Evolutionary conservation across 352 stramenopile species (phyloP).

Genomic region (Hyaloperonospora brassicae): DNA sequence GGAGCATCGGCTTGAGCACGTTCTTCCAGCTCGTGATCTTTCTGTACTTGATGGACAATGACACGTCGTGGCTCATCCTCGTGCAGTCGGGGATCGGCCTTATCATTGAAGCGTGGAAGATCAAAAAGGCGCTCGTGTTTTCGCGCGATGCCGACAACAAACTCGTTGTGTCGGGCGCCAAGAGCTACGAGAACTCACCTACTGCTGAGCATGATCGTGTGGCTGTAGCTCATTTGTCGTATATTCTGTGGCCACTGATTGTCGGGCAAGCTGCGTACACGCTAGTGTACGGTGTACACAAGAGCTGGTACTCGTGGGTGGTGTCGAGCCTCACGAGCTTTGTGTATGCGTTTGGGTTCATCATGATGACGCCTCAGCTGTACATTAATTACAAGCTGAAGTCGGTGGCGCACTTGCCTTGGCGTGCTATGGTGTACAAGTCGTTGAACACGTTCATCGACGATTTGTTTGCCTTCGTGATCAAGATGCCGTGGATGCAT

Average conservation of each 20-base stretch:
- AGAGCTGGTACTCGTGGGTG: slow-evolving; percentile 97
- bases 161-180: slow-evolving; percentile 68
- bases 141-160: slow-evolving; percentile 74
- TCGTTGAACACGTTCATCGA: slow-evolving; percentile 94
- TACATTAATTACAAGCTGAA: slow-evolving; percentile 99
- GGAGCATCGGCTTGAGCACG: slow-evolving; percentile 92
- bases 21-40: slow-evolving; percentile 97
- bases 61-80: slow-evolving; percentile 95
- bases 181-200: slow-evolving; percentile 76
- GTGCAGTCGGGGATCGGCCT: slow-evolving; percentile 70
- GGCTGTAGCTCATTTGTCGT: slow-evolving; percentile 75
- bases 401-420: slow-evolving; percentile 93
- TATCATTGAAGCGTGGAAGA: slow-evolving; percentile 90
- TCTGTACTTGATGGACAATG: slow-evolving; percentile 96
- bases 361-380: slow-evolving; percentile 98
- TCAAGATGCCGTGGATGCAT: slow-evolving; percentile 95
- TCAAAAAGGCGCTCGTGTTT: slow-evolving; percentile 88
- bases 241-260: slow-evolving; percentile 84
- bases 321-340: slow-evolving; percentile 95
- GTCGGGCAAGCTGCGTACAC: slow-evolving; percentile 92
- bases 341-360: slow-evolving; percentile 98
- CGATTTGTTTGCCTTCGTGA: slow-evolving; percentile 88
- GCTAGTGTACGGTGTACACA: slow-evolving; percentile 90
- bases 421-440: slow-evolving; percentile 97
- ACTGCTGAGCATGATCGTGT: slow-evolving; percentile 82